Percentiles rank a stretch among this genome's conserved stretches.
Evolutionary conservation across 2,329 filamentous ascomycete genomes (phyloP).

Genomic region (Nemania bipapillata): DNA sequence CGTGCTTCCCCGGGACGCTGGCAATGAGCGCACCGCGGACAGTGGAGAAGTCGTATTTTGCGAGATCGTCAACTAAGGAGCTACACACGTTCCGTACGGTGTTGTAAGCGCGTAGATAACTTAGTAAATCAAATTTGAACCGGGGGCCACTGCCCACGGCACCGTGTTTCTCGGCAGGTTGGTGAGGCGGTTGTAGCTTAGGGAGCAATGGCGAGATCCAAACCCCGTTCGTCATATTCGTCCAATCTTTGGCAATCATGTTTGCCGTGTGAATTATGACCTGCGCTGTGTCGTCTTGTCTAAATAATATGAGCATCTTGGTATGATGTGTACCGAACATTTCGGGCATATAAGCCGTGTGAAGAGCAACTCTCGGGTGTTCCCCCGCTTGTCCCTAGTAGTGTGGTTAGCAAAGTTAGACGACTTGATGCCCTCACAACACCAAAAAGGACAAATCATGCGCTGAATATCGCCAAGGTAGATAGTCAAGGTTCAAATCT

Average conservation of each 20-base stretch:
- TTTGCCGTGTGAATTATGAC: slow-evolving; percentile 90
- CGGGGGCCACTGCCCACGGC: slow-evolving; percentile 69
- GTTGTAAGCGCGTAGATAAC: slow-evolving; percentile 78
- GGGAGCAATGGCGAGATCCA: slow-evolving; percentile 81
- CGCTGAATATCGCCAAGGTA: not conserved
- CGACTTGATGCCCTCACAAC: not conserved
- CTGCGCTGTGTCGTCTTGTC: slow-evolving; percentile 79
- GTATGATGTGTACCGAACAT: slow-evolving; percentile 86
- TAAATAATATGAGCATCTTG: slow-evolving; percentile 87
- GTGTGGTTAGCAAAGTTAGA: slow-evolving; percentile 30
- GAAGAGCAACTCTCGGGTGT: slow-evolving; percentile 75
- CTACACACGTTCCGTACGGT: slow-evolving; percentile 63
- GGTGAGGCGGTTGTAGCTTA: slow-evolving; percentile 47
- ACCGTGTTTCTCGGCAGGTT: slow-evolving; percentile 34
- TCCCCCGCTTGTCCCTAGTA: slow-evolving; percentile 68
- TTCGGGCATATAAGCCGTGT: slow-evolving; percentile 82
- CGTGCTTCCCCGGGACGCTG: slow-evolving; percentile 77
- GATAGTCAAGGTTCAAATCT: not conserved
- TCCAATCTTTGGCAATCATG: slow-evolving; percentile 89
- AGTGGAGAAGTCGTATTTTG: slow-evolving; percentile 73
- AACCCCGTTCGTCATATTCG: slow-evolving; percentile 84
- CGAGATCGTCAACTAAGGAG: slow-evolving; percentile 67
- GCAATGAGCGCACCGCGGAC: slow-evolving; percentile 79
- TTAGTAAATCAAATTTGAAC: slow-evolving; percentile 80
- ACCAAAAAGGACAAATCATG: not conserved